Percentiles rank a stretch among this genome's conserved stretches.
phyloP scores from a whole-genome alignment of 192 early-diverging fungal species.

The Backusella tuberculispora region DNA sequence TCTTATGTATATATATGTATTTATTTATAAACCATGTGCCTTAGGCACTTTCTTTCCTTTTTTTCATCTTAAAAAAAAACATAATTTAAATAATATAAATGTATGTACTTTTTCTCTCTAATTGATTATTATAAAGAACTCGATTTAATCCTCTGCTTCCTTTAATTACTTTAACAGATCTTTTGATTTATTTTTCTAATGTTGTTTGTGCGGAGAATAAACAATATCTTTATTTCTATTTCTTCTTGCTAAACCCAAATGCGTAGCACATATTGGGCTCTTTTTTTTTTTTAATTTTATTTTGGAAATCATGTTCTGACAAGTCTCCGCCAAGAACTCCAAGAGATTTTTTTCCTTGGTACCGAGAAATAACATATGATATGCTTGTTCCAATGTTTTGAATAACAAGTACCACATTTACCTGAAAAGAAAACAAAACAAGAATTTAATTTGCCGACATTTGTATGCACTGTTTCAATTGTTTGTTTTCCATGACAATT shows the following conservation, averaged over 20 bases:
- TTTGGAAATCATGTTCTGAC: neutral
- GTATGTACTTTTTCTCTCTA: neutral
- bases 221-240: neutral
- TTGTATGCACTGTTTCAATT: neutral
- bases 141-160: too few relatives aligned
- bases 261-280: neutral
- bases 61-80: slow-evolving; percentile 1
- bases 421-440: neutral
- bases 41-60: neutral
- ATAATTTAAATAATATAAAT: neutral
- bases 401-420: neutral
- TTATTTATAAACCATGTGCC: slow-evolving; percentile 11
- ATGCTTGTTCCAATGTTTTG: neutral
- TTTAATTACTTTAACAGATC: too few relatives aligned
- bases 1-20: neutral
- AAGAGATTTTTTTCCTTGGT: neutral
- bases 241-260: neutral
- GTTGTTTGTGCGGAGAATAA: neutral
- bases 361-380: neutral
- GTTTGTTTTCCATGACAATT: neutral
- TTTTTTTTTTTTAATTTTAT: neutral
- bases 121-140: neutral
- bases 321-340: neutral
- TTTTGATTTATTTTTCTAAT: too few relatives aligned
- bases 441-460: neutral